phyloP scores from a whole-genome alignment of 2,329 filamentous ascomycete genomes.

The Cadophora sp. region DNA sequence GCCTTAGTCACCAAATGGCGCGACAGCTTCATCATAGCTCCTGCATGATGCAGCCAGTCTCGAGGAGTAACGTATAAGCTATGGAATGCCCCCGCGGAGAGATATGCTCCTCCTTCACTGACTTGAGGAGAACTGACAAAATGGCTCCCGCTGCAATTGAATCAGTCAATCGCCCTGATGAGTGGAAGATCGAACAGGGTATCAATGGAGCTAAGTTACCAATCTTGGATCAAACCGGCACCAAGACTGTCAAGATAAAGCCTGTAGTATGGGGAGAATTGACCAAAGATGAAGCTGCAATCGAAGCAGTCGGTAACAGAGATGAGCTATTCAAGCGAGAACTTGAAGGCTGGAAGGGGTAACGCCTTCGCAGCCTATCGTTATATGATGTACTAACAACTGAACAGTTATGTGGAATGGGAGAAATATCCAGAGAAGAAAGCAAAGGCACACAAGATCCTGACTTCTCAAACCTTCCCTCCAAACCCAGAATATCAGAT shows the following conservation, averaged over 20 bases:
- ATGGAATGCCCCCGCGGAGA: not conserved
- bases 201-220: conserved; percentile 54
- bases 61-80: not conserved
- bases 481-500: conserved; percentile 61
- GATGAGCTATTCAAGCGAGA: conserved; percentile 52
- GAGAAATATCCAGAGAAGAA: conserved; percentile 74
- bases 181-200: conserved; percentile 62
- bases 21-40: not conserved
- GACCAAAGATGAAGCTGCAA: conserved; percentile 51
- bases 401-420: conserved; percentile 67
- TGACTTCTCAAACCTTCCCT: conserved; percentile 31
- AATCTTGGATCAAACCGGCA: conserved; percentile 54
- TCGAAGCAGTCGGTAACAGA: conserved; percentile 50
- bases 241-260: conserved; percentile 42
- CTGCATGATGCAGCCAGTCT: not conserved
- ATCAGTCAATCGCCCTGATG: conserved; percentile 47
- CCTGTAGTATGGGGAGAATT: conserved; percentile 40
- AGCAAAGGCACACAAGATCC: conserved; percentile 29
- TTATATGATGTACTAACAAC: conserved; percentile 13
- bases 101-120: not conserved
- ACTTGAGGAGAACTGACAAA: not conserved
- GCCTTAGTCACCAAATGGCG: conserved; percentile 3
- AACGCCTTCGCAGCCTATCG: conserved; percentile 16
- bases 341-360: conserved; percentile 55
- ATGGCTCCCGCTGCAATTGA: not conserved